These are phyloP conservation scores for Exophiala bonariae DNA, from an alignment of 2,329 filamentous ascomycete genomes.

Conservation along the genomic window DNA sequence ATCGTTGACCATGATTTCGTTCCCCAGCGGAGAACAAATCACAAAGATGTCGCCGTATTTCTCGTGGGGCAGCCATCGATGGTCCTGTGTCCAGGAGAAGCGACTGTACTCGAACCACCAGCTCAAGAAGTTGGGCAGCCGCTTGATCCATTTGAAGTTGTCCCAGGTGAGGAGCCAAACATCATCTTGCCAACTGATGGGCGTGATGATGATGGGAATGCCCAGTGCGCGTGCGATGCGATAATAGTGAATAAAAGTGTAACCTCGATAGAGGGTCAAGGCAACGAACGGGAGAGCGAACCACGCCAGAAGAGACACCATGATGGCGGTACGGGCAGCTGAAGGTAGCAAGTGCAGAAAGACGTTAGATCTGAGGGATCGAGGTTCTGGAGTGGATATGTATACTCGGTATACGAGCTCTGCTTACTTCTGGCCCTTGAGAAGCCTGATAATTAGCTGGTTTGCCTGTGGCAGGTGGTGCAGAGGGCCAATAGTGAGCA, in stretches of 20 bases:
- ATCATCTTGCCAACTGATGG: conserved; percentile 16
- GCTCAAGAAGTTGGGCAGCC: conserved; percentile 7
- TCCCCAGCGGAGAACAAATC: conserved; percentile 12
- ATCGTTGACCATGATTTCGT: conserved; percentile 21
- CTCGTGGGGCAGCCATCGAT: conserved; percentile 8
- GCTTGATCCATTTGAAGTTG: conserved; percentile 5
- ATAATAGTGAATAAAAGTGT: conserved; percentile 18
- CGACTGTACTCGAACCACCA: conserved; percentile 7
- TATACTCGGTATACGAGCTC: too few species aligned
- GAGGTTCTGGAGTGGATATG: too few species aligned
- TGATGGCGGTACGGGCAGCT: too few species aligned
- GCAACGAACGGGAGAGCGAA: neutral
- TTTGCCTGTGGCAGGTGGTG: too few species aligned
- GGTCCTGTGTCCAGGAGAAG: conserved; percentile 15
- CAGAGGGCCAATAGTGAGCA: too few species aligned
- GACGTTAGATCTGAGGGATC: too few species aligned
- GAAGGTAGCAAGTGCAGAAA: too few species aligned
- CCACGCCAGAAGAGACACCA: too few species aligned
- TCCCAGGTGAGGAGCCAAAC: conserved; percentile 12
- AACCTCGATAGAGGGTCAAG: neutral
- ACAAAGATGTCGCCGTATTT: conserved; percentile 16
- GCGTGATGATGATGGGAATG: conserved; percentile 18
- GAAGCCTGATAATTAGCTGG: too few species aligned
- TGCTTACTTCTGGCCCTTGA: too few species aligned
- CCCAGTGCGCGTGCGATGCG: conserved; percentile 15